Conservation (phyloP, 768 basidiomycete genomes). For the Suillus lakei region DNA sequence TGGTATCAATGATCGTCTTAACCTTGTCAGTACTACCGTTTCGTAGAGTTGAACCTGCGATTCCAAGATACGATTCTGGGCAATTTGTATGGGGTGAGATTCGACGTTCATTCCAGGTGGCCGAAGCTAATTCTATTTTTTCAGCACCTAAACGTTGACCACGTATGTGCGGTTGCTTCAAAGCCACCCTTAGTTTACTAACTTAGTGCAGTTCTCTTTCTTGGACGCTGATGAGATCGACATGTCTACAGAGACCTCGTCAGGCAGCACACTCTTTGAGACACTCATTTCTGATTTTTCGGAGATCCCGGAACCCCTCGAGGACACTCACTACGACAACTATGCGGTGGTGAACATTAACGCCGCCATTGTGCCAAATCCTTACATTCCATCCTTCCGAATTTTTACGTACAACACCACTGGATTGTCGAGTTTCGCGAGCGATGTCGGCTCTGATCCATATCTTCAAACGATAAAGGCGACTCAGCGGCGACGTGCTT, state of each 20-base stretch:
- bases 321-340: slow-evolving; percentile 59
- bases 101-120: slow-evolving; percentile 28
- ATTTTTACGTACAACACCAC: slow-evolving; percentile 84
- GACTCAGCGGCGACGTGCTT: slow-evolving; percentile 26
- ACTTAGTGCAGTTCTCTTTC: slow-evolving; percentile 52
- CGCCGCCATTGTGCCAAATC: slow-evolving; percentile 84
- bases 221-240: slow-evolving; percentile 57
- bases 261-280: slow-evolving; percentile 31
- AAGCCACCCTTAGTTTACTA: neutral
- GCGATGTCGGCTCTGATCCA: slow-evolving; percentile 10
- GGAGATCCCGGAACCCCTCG: slow-evolving; percentile 57
- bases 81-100: slow-evolving; percentile 78
- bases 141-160: slow-evolving; percentile 85
- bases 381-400: slow-evolving; percentile 82
- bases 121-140: slow-evolving; percentile 15
- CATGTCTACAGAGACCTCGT: slow-evolving; percentile 34
- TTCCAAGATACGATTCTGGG: slow-evolving; percentile 90
- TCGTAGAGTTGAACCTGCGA: slow-evolving; percentile 71
- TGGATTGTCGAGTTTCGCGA: slow-evolving; percentile 22
- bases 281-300: slow-evolving; percentile 67
- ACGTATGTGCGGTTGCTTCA: slow-evolving; percentile 47
- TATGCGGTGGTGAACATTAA: slow-evolving; percentile 80
- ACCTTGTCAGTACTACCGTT: slow-evolving; percentile 57
- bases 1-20: neutral
- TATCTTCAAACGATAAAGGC: slow-evolving; percentile 1